Evolutionary conservation across 495 filamentous ascomycete species (phyloP), one percentile per base, ranked within the genome.

Genomic region (Aspergillus saccharolyticus): DNA sequence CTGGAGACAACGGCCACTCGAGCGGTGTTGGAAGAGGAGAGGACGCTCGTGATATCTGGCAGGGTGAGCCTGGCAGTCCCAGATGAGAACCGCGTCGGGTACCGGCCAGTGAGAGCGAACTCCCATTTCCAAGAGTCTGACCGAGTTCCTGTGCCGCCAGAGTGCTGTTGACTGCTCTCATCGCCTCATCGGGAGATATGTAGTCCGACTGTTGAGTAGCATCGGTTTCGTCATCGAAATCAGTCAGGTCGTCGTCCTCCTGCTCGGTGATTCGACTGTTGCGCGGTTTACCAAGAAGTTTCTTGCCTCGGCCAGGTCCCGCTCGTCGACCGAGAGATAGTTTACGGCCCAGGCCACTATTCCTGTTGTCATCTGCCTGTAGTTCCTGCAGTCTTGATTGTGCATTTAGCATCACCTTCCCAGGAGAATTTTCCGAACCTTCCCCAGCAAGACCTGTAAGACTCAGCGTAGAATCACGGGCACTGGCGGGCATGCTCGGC

Each of bases 301-400:
- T 58, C 22, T 57, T 60, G 22, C 57, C 60, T 48, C 64, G 64
- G 12, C 68, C 68, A 33, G 68, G 68, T 22, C 68, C 68, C 14
- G 57, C 45, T 20, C 68, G 53, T 18, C 62, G 56, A 4, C 68
- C 68, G 2, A 70, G 60, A 3, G 68, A 69, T 8, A 70, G 59
- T 4, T 63, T 54, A 22, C 58, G 55, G 19, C 42, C 49, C 0
- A 59, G 33, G 18, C 33, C 50, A 42, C 53, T 65, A 18, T 19
- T 43, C 20, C 59, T 47, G 44, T 28, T 58, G 25, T 65, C 63
- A 15, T 19, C 54, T 21, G 60, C 54, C 49, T 61, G 63, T 18
- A 63, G 44, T 25, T 50, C 47, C 22, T 50, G 57, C 33, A 64
- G 56, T 8, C 53, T 61, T 17, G 64, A 55, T 52, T 66, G 61